Base-by-base conservation (phyloP, 768 basidiomycete genomes). In the Tulasnella sp. region DNA sequence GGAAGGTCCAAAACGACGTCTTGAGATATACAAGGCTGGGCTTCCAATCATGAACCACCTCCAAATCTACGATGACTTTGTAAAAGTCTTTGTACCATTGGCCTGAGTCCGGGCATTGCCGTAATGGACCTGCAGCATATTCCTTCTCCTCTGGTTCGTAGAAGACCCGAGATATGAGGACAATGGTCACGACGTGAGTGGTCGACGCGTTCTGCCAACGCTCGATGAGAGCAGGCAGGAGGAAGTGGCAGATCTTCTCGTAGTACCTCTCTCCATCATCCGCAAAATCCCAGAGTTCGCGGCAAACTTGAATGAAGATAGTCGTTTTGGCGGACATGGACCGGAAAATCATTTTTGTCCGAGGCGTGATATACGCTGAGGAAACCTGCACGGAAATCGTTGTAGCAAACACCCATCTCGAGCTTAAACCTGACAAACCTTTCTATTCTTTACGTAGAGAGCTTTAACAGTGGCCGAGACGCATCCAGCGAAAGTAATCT, bases 161-260 rank as follows among this genome's bases (percentile, higher is more conserved):
- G 84, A 91, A 93, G 21, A 99, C 94, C 71, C 98, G 90, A 2
- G 96, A 96, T 80, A 98, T 94, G 74, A 99, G 90, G 77, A 98
- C 94, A 82, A 99, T 94, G 24, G 96, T 96, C 78, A 97, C 93
- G 10, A 92, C 94, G 83, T 99, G 98, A 76, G 96, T 97, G 38
- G 97, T 94, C 46, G 92, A 91, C 5, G 92, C 89, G 78, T 93
- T 91, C 71, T 89, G 87, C 96, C 96, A 99, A 81, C 91, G 92
- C 16, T 89, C 85, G 82, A 98, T 96, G 4, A 99, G 89, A 19
- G 93, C 90, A 0, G 97, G 96, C 10, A 99, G 90, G 86, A 98
- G 98, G 3, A 96, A 95, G 84, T 98, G 96, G 2, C 97, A 93
- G n/a, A 97, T 94, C 86, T 99, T 99, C 84, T 99, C 98, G 84